A percentile compares a stretch with the other conserved stretches of the same genome.
Evolutionary conservation across 2,329 filamentous ascomycete species (phyloP).

Genomic region (Aureobasidium namibiae): DNA sequence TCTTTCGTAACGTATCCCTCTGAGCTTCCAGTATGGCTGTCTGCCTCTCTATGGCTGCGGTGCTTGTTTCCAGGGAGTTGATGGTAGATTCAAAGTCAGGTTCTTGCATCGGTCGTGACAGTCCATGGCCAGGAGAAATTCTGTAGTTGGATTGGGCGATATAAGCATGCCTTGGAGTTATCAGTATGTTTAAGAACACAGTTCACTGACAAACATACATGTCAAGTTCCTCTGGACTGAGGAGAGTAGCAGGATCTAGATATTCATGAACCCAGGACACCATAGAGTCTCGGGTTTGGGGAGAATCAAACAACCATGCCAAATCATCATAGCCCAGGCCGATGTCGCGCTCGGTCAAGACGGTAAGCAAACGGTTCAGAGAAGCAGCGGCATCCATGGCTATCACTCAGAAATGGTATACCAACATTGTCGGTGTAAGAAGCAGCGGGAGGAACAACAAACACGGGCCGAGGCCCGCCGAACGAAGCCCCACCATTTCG

Average conservation of each 20-base stretch:
- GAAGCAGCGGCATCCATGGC: background rate
- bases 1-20: conserved; percentile 50
- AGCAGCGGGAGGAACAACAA: background rate
- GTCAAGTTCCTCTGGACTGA: conserved; percentile 42
- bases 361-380: conserved; percentile 35
- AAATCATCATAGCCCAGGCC: conserved; percentile 39
- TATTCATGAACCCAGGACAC: conserved; percentile 40
- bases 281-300: conserved; percentile 32
- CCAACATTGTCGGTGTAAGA: background rate
- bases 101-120: conserved; percentile 44
- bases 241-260: conserved; percentile 36
- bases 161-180: background rate
- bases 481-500: background rate
- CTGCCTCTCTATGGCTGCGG: conserved; percentile 56
- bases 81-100: conserved; percentile 54
- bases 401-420: background rate
- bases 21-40: conserved; percentile 54
- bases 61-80: conserved; percentile 56
- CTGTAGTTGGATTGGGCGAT: conserved; percentile 1
- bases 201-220: conserved; percentile 33
- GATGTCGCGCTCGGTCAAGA: conserved; percentile 37
- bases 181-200: background rate
- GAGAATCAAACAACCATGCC: conserved; percentile 38
- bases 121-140: background rate
- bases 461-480: background rate